Base-by-base conservation (phyloP, 805 yeast genomes). In the Blastobotrys attinorum region DNA sequence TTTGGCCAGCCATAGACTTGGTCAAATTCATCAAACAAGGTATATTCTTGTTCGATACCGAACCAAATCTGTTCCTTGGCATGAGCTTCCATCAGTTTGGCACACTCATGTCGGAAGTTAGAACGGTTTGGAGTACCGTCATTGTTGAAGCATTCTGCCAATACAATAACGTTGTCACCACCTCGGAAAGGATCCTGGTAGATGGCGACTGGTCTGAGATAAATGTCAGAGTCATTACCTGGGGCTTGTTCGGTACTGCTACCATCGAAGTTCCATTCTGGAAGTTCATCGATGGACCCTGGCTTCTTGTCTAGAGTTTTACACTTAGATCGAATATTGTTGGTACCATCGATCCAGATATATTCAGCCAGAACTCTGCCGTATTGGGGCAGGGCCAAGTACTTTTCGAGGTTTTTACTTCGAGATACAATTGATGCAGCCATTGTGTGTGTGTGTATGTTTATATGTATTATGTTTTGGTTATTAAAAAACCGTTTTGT, bases 211-310 rank as follows among this genome's bases (percentile, higher is more conserved):
- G 98, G 98, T 69, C 95, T 83, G 62, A 92, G 74, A 67, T 87
- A 88, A 51, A 92, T 78, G 65, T 92, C 98, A 37, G 97, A 88
- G 73, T 92, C 89, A 67, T 84, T 81, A 57, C 98, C 98, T 60
- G 97, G 97, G 45, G 98, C 97, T 75, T 92, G 98, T 57, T 83
- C 88, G 43, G 98, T 92, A 27, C 97, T 89, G 36, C 97, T 89
- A 69, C 98, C 98, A 67, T 92, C 98, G 60, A 92, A 92, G 76
- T 92, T 92, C 98, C 98, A 92, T 70, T 90, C 96, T 55, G 97
- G 97, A 58, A 92, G 75, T 62, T 92, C 95, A 50, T 83, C 90
- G 43, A 87, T 71, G 31, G 83, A 72, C 37, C 76, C 61, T 44
- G 92, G 83, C 60, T 69, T 73, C 69, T 79, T 77, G 59, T 59